Evolutionary conservation across 2,329 filamentous ascomycete genomes (phyloP), one percentile per base, ranked within the genome.

Genomic region (Colletotrichum sp.): DNA sequence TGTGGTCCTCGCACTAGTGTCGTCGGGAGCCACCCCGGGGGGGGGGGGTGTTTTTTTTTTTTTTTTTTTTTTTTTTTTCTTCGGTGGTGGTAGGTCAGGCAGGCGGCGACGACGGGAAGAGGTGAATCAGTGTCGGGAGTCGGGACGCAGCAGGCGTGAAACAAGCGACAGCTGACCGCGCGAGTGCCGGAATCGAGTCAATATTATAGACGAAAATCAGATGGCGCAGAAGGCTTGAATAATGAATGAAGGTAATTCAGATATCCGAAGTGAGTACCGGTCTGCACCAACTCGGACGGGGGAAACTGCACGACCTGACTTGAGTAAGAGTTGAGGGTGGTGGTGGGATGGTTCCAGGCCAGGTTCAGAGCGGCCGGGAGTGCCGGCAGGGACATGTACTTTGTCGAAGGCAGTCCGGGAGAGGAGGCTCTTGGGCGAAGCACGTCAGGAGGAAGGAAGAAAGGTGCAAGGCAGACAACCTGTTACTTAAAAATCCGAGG

Each of bases 231-330:
- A 26, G 62, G 44, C 28, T 57, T 21, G 65, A 59, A 68, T 59
- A 68, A 68, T 68, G 49, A 36, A 34, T 55, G 44, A 13, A 57
- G 65, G 44, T n/a, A 57, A 9, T 55, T 57, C 44, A 21, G 28
- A 68, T 57, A 57, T 36, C 49, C 24, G 30, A 68, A 24, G 21
- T 24, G 15, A 34, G 32, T 9, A 24, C 62, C 21, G 39, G 55
- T 24, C 30, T 66, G 72, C 49, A 72, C 28, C 52, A 75, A 52
- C 72, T 75, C 49, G 72, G 72, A 75, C 72, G 60, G 18, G 18
- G 49, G 49, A 72, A 36, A 36, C 60, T 66, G 72, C 72, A 30
- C 60, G 71, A 44, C 39, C 68, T 36, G n/a, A 73, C 36, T 39
- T 55, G 71, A 21, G 52, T 30, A 36, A 13, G 52, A 24, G 65